phyloP scores from a whole-genome alignment of 2,329 filamentous ascomycete genomes.

The Verticillium klebahnii region DNA sequence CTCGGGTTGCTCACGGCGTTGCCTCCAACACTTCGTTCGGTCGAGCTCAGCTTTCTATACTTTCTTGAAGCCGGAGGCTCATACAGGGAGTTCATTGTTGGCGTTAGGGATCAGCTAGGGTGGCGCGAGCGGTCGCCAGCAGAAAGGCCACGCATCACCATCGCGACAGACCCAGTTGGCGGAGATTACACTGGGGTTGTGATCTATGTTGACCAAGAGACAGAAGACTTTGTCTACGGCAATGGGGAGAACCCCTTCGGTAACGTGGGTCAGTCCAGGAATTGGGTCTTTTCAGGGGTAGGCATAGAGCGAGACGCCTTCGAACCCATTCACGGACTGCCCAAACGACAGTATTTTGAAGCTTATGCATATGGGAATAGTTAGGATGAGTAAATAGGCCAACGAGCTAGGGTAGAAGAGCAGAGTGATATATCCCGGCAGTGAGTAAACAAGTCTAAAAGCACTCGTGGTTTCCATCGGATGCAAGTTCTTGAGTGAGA shows the following conservation, averaged over 20 bases:
- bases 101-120: constrained; percentile 14
- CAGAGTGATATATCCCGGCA: too few relatives aligned
- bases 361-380: not conserved
- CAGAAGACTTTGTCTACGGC: constrained; percentile 17
- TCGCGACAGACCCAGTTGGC: not conserved
- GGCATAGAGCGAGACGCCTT: constrained; percentile 2
- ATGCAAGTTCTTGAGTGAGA: too few relatives aligned
- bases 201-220: constrained; percentile 7
- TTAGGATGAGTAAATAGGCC: too few relatives aligned
- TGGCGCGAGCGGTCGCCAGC: constrained; percentile 1
- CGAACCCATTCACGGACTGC: not conserved
- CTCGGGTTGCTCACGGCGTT: constrained; percentile 21
- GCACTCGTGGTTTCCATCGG: too few relatives aligned
- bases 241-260: constrained; percentile 16
- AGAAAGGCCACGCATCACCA: not conserved
- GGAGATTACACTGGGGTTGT: not conserved
- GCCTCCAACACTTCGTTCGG: constrained; percentile 19
- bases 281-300: not conserved
- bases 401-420: too few relatives aligned
- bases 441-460: too few relatives aligned
- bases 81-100: constrained; percentile 13
- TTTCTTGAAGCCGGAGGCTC: constrained; percentile 15
- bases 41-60: constrained; percentile 26
- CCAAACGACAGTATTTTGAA: not conserved
- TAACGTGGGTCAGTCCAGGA: not conserved